Conservation (phyloP, 495 filamentous ascomycete species). For the Hypoxylon perforatum region DNA sequence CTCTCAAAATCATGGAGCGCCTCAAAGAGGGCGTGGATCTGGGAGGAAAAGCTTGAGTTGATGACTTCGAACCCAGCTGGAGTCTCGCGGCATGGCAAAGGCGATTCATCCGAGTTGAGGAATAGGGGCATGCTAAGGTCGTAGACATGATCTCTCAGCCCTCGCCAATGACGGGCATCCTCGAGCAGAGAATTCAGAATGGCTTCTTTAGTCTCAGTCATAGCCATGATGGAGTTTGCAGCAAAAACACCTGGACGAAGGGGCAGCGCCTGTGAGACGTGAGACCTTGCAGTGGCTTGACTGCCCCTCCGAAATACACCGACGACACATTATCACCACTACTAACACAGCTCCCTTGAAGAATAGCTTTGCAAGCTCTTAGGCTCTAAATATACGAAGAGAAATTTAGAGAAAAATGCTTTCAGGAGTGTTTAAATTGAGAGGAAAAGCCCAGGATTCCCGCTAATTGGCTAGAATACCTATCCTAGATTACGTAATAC, state of each 20-base stretch:
- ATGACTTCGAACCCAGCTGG: constrained; percentile 36
- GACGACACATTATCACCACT: too few species aligned
- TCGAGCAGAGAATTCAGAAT: constrained; percentile 23
- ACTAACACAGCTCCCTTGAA: too few species aligned
- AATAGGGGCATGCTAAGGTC: constrained; percentile 41
- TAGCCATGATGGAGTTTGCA: constrained; percentile 1
- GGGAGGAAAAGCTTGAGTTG: constrained; percentile 43
- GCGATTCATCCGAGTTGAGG: constrained; percentile 34
- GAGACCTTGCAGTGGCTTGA: too few species aligned
- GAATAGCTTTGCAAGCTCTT: too few species aligned
- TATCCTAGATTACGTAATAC: too few species aligned
- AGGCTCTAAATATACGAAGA: too few species aligned
- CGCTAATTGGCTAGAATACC: too few species aligned
- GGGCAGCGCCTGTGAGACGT: neutral
- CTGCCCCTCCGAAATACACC: too few species aligned
- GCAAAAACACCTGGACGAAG: neutral
- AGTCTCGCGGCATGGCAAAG: constrained; percentile 41
- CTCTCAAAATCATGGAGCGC: constrained; percentile 34
- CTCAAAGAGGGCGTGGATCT: constrained; percentile 45
- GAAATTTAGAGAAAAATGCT: too few species aligned
- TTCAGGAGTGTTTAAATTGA: too few species aligned
- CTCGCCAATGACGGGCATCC: constrained; percentile 15
- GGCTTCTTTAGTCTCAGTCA: constrained; percentile 9
- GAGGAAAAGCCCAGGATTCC: too few species aligned
- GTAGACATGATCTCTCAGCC: constrained; percentile 6